Conservation (phyloP, 352 stramenopile species). For the Phytophthora cryptogea region DNA sequence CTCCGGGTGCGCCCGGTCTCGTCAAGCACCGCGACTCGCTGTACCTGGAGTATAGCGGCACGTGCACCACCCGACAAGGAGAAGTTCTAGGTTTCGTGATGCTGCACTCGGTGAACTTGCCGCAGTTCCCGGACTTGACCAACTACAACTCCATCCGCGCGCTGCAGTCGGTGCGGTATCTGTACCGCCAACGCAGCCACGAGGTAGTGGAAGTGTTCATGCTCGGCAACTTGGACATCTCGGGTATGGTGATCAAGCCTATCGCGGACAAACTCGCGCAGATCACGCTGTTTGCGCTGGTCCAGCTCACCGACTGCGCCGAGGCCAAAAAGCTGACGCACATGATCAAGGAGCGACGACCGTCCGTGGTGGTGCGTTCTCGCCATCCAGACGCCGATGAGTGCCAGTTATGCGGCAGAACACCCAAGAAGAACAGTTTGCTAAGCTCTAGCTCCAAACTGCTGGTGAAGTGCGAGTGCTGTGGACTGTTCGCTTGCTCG, state of each 20-base stretch:
- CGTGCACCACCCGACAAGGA: constrained; percentile 34
- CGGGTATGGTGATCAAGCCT: constrained; percentile 40
- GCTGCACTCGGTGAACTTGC: constrained; percentile 54
- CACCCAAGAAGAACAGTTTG: constrained; percentile 40
- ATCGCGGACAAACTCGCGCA: constrained; percentile 40
- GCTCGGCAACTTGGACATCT: constrained; percentile 44
- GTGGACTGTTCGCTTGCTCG: constrained; percentile 51
- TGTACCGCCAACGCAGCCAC: constrained; percentile 50
- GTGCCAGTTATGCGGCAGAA: constrained; percentile 50
- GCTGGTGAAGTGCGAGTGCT: constrained; percentile 51
- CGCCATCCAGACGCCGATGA: constrained; percentile 24
- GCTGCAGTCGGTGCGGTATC: constrained; percentile 42
- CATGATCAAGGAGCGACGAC: constrained; percentile 42
- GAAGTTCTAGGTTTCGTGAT: constrained; percentile 55
- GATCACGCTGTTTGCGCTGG: constrained; percentile 43
- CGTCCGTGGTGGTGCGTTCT: constrained; percentile 40
- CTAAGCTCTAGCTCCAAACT: constrained; percentile 40
- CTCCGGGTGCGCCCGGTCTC: constrained; percentile 35
- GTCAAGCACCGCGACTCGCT: constrained; percentile 54
- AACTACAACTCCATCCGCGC: constrained; percentile 56
- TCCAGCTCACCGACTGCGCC: constrained; percentile 49
- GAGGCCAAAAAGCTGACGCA: constrained; percentile 56
- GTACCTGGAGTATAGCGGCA: constrained; percentile 52
- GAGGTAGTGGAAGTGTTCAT: constrained; percentile 61
- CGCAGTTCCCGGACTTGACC: constrained; percentile 43